Evolutionary conservation across 352 stramenopile genomes (phyloP).

Genomic region (Pseudoperonospora humuli): DNA sequence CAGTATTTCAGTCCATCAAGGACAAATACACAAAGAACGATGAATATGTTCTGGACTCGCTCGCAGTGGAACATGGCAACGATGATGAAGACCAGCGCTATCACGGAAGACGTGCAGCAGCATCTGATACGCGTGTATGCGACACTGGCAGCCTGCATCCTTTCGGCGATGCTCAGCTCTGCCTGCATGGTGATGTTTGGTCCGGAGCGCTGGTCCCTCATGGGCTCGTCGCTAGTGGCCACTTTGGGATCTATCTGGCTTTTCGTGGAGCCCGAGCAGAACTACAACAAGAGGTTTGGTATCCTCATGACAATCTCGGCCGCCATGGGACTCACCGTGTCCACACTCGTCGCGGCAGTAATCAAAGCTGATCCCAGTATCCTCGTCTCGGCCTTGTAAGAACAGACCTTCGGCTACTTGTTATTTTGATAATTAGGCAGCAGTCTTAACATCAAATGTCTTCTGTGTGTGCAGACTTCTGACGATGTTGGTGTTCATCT

Average conservation of each 20-base stretch:
- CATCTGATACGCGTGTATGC: constrained; percentile 67
- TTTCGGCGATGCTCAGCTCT: constrained; percentile 40
- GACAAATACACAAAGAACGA: too few species aligned
- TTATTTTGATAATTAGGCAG: not conserved
- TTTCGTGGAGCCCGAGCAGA: constrained; percentile 40
- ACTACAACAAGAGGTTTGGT: constrained; percentile 48
- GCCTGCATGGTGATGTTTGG: constrained; percentile 34
- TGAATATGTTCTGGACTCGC: constrained; percentile 28
- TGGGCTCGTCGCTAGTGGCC: constrained; percentile 41
- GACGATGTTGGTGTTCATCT: constrained; percentile 79
- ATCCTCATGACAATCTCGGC: constrained; percentile 66
- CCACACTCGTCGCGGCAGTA: constrained; percentile 65
- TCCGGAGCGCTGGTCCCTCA: constrained; percentile 27
- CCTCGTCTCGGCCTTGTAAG: constrained; percentile 73
- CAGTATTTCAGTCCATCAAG: too few species aligned
- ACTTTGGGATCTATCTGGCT: constrained; percentile 57
- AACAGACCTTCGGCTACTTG: not conserved
- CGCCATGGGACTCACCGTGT: constrained; percentile 61
- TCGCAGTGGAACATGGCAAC: constrained; percentile 40
- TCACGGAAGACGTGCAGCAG: constrained; percentile 53
- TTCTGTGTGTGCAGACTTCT: constrained; percentile 29
- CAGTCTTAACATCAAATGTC: too few species aligned
- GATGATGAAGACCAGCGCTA: constrained; percentile 70
- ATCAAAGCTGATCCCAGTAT: constrained; percentile 69
- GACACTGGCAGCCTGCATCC: constrained; percentile 50